Evolutionary conservation across 75 land plant species (phyloP), one percentile per base, ranked within the genome.

Genomic region (Pinus taeda): DNA sequence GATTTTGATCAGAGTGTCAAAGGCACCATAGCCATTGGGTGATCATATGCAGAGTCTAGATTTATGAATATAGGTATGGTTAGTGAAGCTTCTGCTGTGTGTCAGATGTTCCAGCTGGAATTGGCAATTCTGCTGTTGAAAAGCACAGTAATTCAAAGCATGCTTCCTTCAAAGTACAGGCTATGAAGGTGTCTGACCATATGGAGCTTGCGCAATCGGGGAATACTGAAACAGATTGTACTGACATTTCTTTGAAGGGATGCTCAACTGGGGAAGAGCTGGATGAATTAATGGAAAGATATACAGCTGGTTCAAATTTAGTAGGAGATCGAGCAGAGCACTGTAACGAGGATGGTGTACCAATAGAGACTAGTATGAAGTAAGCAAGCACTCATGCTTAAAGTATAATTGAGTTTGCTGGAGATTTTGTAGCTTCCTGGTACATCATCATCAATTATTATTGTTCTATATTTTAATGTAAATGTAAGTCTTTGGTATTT

Each of bases 111-210:
- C 69, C 69, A 1, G 69, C 33, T 1, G 42, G 39, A 65, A 65
- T 65, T 65, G 69, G 69, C 36, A 42, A 33, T 42, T 65, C 69
- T 65, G 69, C 69, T 65, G 69, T 65, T 65, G 69, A 65, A 65
- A 65, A 65, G 42, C 33, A 65, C 69, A 65, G 69, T 65, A 65
- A 65, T 65, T 65, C 69, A 65, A 65, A 65, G 69, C 69, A 65
- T 33, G 69, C 42, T 65, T 33, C 69, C 69, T 65, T 65, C 33
- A 65, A 36, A 65, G 13, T 36, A 65, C 69, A 65, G 69, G 69
- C 42, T 24, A 49, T 49, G 55, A 65, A 65, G 18, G 42, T 65
- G 42, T 30, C 29, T 36, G 69, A 65, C 20, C 17, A 42, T 17
- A 65, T 30, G 42, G 69, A 65, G 42, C 69, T 65, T 36, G 18